Base-by-base conservation (phyloP, 495 filamentous ascomycete species). In the Barbatosphaeria neglecta region DNA sequence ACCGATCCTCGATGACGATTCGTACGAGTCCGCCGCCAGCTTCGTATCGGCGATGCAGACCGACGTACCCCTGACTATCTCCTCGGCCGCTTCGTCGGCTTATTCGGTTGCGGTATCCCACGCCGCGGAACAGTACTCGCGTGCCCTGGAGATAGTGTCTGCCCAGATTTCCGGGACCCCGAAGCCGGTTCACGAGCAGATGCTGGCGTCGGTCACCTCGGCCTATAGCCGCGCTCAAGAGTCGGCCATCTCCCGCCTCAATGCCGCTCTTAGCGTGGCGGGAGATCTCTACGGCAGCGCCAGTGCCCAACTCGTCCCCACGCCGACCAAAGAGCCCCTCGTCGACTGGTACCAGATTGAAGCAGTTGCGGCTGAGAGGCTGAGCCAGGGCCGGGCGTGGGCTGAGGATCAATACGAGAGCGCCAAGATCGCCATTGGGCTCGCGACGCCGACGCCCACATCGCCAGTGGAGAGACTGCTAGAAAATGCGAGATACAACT, bases 141-240 rank as follows among this genome's bases (percentile, higher is more conserved):
- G 78, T 17, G 86, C 83, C 3, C 77, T 80, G 51, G 77, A 77
- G 5, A 69, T 74, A n/a, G 66, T 82, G 2, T 81, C 80, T 2
- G 74, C 68, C 10, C 75, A 85, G 54, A 69, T 88, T 40, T 73
- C 75, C n/a, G 82, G 83, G 22, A 76, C 75, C 17, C 78, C 77
- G 17, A 62, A 73, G 43, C 78, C 81, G 33, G 75, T 78, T 13
- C 78, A 86, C 47, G 61, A 70, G 37, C 62, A 81, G 45, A 70
- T 86, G 64, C 64, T 86, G 2, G 71, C 79, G 18, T 84, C 82
- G 0, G 73, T 85, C 28, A 81, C 84, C 20, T 70, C 67, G 9
- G 83, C 76, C 7, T 88, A 87, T 59, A 83, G 81, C 23, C 75
- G 73, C 20, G 77, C 83, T 4, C 55, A 84, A 44, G 70, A 69